Evolutionary conservation across 768 basidiomycete species (phyloP).

Genomic region (Trametes maxima): DNA sequence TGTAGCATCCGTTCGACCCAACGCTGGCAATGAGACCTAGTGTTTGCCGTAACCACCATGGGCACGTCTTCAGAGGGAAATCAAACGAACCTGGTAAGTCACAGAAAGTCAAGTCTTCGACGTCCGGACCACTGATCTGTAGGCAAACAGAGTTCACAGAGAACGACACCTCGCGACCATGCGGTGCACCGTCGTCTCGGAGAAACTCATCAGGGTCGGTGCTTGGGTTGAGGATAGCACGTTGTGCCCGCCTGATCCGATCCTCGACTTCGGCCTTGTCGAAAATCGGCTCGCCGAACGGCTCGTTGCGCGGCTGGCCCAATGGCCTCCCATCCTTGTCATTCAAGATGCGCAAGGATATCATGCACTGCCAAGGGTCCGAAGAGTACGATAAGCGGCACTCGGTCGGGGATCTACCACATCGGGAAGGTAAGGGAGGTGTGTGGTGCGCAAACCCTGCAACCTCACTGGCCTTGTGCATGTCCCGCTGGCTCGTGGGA

Average conservation of each 20-base stretch:
- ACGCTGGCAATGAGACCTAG: constrained; percentile 55
- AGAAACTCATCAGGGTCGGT: constrained; percentile 40
- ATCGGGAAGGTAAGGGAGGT: neutral
- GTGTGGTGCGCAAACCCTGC: neutral
- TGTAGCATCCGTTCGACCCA: constrained; percentile 43
- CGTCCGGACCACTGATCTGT: constrained; percentile 39
- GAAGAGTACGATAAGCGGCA: constrained; percentile 34
- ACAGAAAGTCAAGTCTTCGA: constrained; percentile 44
- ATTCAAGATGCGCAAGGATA: constrained; percentile 36
- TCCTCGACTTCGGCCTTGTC: constrained; percentile 62
- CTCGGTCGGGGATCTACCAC: constrained; percentile 40
- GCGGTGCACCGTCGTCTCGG: constrained; percentile 26
- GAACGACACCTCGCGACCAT: constrained; percentile 32
- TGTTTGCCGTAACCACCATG: neutral
- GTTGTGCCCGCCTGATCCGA: constrained; percentile 64
- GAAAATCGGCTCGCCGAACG: constrained; percentile 44
- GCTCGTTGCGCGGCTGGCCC: constrained; percentile 37
- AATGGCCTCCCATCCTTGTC: constrained; percentile 30
- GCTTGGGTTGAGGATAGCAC: constrained; percentile 64
- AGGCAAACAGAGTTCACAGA: constrained; percentile 41
- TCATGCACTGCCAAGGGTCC: constrained; percentile 37
- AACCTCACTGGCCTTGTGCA: constrained; percentile 60
- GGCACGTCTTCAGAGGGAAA: neutral
- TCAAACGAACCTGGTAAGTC: constrained; percentile 41
- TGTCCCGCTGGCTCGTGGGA: constrained; percentile 73